phyloP scores from a whole-genome alignment of 2,329 filamentous ascomycete genomes.

The Aspergillus ibericus region DNA sequence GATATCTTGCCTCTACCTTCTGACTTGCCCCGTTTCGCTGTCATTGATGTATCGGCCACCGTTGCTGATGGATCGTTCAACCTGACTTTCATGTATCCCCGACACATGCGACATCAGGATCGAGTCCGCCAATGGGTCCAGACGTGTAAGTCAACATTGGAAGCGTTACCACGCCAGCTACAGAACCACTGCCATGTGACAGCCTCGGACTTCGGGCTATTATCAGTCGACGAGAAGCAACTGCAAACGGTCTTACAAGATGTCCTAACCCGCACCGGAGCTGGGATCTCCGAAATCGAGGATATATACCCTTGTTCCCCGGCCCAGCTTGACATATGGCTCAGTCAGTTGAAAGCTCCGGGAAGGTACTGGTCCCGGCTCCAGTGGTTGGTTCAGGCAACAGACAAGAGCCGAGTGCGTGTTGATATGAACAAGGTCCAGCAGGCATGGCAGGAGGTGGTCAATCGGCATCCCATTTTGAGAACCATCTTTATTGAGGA shows the following conservation, averaged over 20 bases:
- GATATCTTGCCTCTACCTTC: not conserved
- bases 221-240: not conserved
- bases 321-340: constrained; percentile 17
- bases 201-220: constrained; percentile 10
- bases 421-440: not conserved
- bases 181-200: constrained; percentile 8
- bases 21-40: not conserved
- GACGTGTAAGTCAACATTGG: not conserved
- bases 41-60: constrained; percentile 2
- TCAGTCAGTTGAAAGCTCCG: constrained; percentile 13
- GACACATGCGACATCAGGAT: not conserved
- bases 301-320: constrained; percentile 19
- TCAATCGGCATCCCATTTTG: constrained; percentile 11
- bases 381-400: not conserved
- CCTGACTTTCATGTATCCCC: not conserved
- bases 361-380: constrained; percentile 11
- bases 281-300: constrained; percentile 7
- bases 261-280: not conserved
- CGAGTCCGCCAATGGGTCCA: not conserved
- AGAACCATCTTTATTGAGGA: constrained; percentile 7
- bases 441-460: constrained; percentile 8
- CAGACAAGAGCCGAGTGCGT: not conserved
- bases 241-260: constrained; percentile 7
- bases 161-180: not conserved
- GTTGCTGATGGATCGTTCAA: not conserved